Percentiles rank a stretch among this genome's conserved stretches.
These are phyloP conservation scores for Bruguiera sexangula DNA, from an alignment of 345 rosid species.

Conservation along the genomic window DNA sequence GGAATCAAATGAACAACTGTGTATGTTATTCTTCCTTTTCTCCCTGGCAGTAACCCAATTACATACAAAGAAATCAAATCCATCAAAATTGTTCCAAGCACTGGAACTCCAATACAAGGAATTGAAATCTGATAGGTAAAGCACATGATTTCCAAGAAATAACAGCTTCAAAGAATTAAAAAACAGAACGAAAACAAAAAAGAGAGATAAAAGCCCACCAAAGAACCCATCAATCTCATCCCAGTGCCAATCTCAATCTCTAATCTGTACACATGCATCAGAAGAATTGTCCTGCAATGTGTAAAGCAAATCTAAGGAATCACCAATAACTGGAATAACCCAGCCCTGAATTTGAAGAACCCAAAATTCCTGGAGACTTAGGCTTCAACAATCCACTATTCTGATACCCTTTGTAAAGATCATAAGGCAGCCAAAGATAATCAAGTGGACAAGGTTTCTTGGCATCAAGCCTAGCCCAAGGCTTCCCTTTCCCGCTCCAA, in stretches of 20 bases:
- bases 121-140: neutral
- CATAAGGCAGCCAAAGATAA: conserved; percentile 14
- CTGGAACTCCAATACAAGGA: neutral
- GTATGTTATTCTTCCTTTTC: conserved; percentile 1
- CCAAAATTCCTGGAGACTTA: neutral
- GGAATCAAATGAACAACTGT: neutral
- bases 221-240: neutral
- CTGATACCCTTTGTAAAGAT: conserved; percentile 4
- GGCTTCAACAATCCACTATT: neutral
- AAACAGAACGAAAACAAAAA: neutral
- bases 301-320: neutral
- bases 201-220: neutral
- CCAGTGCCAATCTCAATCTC: neutral
- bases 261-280: neutral
- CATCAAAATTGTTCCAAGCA: conserved; percentile 5
- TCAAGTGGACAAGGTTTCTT: conserved; percentile 14
- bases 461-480: conserved; percentile 17
- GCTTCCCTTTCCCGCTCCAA: conserved; percentile 23
- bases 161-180: too few species aligned
- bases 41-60: neutral
- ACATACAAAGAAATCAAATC: neutral
- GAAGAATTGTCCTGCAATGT: neutral
- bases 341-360: neutral
- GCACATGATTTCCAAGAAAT: neutral
- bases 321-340: neutral